Evolutionary conservation across 2,329 filamentous ascomycete genomes (phyloP), one percentile per base, ranked within the genome.

Genomic region (Diplodia scrobiculata): DNA sequence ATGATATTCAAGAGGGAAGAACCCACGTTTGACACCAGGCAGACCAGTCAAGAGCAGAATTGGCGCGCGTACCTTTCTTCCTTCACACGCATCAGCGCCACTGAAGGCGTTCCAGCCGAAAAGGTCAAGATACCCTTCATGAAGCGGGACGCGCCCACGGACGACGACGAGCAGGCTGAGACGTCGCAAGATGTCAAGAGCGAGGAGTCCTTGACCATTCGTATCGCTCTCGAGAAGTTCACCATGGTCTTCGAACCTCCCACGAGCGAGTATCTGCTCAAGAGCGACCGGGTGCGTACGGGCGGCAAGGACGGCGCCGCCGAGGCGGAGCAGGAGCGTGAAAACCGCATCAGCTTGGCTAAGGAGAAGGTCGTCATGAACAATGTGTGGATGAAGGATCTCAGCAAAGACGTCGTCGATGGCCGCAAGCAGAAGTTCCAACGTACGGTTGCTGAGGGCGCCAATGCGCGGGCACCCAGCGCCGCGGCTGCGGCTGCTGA

Each of bases 31-130:
- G 90, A 95, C 73, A 86, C 88, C 60, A 89, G 89, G 66, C 88
- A 92, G 68, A 84, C 87, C 27, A 84, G 82, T 63, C 78, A 81
- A 3, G 84, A 87, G 69, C 83, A 84, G 68, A 81, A 87, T 47
- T 99, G 95, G 95, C 91, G 94, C 72, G 96, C 96, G 80, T 99
- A 99, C 76, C 91, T 97, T 66, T 93, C 94, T 19, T 92, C 93
- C 0, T 98, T 91, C 77, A 91, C 92, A 70, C 91, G 92, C 69
- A 86, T 93, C 27, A 92, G 97, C 73, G 91, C 91, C 1, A 99
- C 95, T 0, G 83, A 80, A 63, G 77, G 78, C 51, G 74, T 83
- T 10, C 72, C 74, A 55, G 66, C 68, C 55, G 69, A 67, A 34
- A 70, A 71, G 14, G 73, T 82, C n/a, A 69, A 72, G 32, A 72